Evolutionary conservation across 2,329 filamentous ascomycete genomes (phyloP), one percentile per base, ranked within the genome.

Genomic region (Capronia americana): DNA sequence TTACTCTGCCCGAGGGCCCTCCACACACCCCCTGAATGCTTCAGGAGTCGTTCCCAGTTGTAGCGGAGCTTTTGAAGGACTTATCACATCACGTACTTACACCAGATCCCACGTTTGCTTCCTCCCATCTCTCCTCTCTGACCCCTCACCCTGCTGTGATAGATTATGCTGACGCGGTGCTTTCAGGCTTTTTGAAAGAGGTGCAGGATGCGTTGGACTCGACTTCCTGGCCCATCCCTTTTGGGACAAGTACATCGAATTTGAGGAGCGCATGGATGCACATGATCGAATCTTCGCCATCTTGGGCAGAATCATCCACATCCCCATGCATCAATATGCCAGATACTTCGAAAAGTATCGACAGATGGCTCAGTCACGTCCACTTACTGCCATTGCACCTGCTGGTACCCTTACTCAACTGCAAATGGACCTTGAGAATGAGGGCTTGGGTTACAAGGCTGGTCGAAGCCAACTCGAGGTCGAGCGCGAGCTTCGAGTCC

Each of bases 211-310:
- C 73, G 93, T 97, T 48, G 95, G 95, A 17, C 85, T 98, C 20
- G 95, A 99, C 79, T 99, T 97, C 76, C 85, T 97, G 32, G 90
- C 93, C 1, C 93, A 97, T 76, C 93, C 93, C 0, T 97, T 99
- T 81, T 99, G 95, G 95, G 95, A 99, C 79, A 98, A 97, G 80
- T 99, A 97, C 75, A 88, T 99, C 70, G 95, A 98, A 77, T 98
- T 96, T 74, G 95, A 98, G 77, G 93, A 97, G 77, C 90, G 93
- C 1, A 84, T 94, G 68, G 93, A 97, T 74, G 88, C 90, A 0
- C 87, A 90, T 14, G 92, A 96, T 70, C 92, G 88, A 74, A 92
- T 97, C 62, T 96, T 96, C 73, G 88, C 87, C 48, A 92, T 99
- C 63, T 85, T 97, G 60, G 85, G 86, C 68, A 91, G 93, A 61